These are phyloP conservation scores for Venturia aucupariae DNA, from an alignment of 2,329 filamentous ascomycete genomes.

Conservation along the genomic window DNA sequence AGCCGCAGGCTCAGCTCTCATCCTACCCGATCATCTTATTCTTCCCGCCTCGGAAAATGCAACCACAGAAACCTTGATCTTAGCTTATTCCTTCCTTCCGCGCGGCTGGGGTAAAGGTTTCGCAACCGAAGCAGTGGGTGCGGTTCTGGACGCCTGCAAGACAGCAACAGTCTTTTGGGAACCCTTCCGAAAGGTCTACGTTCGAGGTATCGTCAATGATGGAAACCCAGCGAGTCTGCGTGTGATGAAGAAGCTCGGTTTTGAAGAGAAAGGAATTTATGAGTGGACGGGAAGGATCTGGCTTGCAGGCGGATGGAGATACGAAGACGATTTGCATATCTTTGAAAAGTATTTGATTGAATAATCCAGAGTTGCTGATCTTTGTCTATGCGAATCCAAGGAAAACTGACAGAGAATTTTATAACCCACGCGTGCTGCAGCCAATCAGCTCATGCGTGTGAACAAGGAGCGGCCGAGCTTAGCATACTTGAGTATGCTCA, in stretches of 20 bases:
- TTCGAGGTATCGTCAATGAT: constrained; percentile 25
- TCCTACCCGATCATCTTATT: constrained; percentile 17
- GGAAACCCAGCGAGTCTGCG: constrained; percentile 23
- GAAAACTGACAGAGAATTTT: background rate
- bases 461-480: too few relatives aligned
- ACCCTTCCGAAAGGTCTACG: constrained; percentile 23
- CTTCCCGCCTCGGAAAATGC: constrained; percentile 15
- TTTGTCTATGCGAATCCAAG: constrained; percentile 18
- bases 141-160: constrained; percentile 21
- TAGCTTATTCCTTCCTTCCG: constrained; percentile 19
- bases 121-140: constrained; percentile 19
- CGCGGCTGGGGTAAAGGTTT: constrained; percentile 19
- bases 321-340: constrained; percentile 20
- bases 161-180: constrained; percentile 20
- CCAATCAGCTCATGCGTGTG: background rate
- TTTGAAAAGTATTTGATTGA: constrained; percentile 21
- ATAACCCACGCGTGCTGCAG: too few relatives aligned
- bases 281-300: constrained; percentile 21
- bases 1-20: constrained; percentile 17
- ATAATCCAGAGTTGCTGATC: background rate
- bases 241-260: constrained; percentile 25
- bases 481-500: too few relatives aligned
- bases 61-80: constrained; percentile 19
- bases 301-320: constrained; percentile 23
- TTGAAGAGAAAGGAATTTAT: constrained; percentile 22